Base-by-base conservation (phyloP, 768 basidiomycete genomes). In the Tephrocybe sp. region DNA sequence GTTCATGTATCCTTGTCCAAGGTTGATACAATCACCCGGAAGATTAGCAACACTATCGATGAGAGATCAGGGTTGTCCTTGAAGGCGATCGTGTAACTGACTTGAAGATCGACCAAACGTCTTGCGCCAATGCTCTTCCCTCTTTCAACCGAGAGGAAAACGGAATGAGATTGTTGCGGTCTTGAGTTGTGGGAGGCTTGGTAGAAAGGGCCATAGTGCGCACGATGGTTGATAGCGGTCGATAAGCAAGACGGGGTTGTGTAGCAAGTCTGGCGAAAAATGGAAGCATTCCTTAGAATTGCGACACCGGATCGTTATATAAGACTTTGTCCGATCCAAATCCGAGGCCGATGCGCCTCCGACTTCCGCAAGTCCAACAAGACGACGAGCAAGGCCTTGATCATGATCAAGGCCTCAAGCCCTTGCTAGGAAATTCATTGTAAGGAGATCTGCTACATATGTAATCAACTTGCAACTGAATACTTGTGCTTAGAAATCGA, bases 1-100 rank as follows among this genome's bases (percentile, higher is more conserved):
- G 74, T 93, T 93, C 92, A 95, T 95, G 70, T 92, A 95, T 4
- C 88, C 88, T 66, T 86, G 96, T 4, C 96, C 96, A 36, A 99
- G 86, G 69, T 99, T 99, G 64, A 99, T 89, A 56, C 92, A 92
- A 64, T 98, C 92, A 9, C 81, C 55, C 0, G 96, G 96, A 55
- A 98, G 78, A 61, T 97, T 96, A 34, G 78, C 86, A 36, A 80
- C 92, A 64, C 93, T 97, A 64, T 16, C 27, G 52, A 60, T 38
- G 30, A 21, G 40, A 16, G n/a, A 47, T 32, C 44, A 55, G 39
- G 37, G 28, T 42, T 27, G 34, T 38, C 36, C 48, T 60, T 32
- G 37, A 21, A 37, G 44, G 19, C 40, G 28, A 28, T 52, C 13
- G 12, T 44, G 48, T 44, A 49, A 68, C 73, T 40, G 53, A 90